Evolutionary conservation across 2,329 filamentous ascomycete species (phyloP), one percentile per base, ranked within the genome.

Genomic region (Tolypocladium nubicola): DNA sequence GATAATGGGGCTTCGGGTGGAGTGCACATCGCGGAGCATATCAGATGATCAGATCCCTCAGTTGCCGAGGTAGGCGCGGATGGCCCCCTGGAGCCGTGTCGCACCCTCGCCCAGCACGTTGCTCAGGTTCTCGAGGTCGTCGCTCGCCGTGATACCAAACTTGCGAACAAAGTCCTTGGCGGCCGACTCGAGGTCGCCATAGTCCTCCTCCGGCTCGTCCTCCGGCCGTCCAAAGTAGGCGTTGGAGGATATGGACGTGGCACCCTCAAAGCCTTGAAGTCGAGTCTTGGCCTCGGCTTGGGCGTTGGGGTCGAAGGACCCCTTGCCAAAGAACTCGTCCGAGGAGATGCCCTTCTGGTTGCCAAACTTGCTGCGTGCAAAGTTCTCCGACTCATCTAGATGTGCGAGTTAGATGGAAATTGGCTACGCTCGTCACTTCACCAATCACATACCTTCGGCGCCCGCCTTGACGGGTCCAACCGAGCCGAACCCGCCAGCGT

Each of bases 301-400:
- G 10, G 87, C 84, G 57, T 79, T 80, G 41, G 92, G 85, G 70
- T 99, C 92, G 73, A 86, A 97, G 57, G 82, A 76, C 56, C 91
- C 90, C 71, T 94, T 93, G 67, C 93, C 91, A 70, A 99, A 99
- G 80, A 96, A 99, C 71, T 99, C 94, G 71, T 99, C 94, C 0
- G 92, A 97, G 0, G 91, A 97, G 64, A 99, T 99, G 65, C 89
- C 89, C 79, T 97, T 97, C 72, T 99, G 94, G 49, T 74, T 75
- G 60, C 92, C 93, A 67, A 99, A 99, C 73, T 96, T 96, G 68
- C 83, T 78, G 66, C 89, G 88, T 7, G 92, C 90, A 69, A 90
- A 95, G 67, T 84, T 85, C 67, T 97, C 85, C 56, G 87, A 86
- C 58, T 97, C 90, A 61, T 84, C 84, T 85, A 59, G 16, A 45